phyloP scores from a whole-genome alignment of 2,329 filamentous ascomycete species.

The Cadophora malorum region DNA sequence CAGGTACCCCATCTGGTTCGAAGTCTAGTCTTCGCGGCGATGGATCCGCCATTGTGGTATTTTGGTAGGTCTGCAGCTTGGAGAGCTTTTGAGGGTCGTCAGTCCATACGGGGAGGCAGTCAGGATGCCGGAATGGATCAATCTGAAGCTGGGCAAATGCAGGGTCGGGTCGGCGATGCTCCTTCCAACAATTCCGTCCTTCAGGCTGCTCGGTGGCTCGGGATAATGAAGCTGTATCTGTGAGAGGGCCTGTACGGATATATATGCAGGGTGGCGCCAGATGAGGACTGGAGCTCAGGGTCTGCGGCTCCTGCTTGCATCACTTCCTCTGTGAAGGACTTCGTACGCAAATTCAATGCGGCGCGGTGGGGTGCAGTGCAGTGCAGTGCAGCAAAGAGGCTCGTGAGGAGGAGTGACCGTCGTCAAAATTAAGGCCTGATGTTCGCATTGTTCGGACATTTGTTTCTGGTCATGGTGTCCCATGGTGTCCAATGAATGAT shows the following conservation, averaged over 20 bases:
- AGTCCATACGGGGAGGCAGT: constrained; percentile 36
- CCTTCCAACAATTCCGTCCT: constrained; percentile 18
- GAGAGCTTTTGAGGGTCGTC: constrained; percentile 34
- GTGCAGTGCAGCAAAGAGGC: background rate
- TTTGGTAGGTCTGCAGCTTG: constrained; percentile 27
- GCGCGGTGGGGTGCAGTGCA: background rate
- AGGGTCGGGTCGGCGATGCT: constrained; percentile 18
- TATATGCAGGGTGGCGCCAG: constrained; percentile 19
- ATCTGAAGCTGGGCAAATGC: constrained; percentile 27
- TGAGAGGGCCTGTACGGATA: constrained; percentile 15
- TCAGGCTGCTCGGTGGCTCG: constrained; percentile 37
- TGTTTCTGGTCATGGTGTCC: constrained; percentile 5
- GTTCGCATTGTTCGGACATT: background rate
- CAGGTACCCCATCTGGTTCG: constrained; percentile 31
- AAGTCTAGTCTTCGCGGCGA: constrained; percentile 38
- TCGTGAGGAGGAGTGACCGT: background rate
- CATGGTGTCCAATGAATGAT: constrained; percentile 19
- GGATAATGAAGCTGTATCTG: constrained; percentile 24
- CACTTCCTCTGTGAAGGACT: background rate
- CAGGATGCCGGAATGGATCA: constrained; percentile 20
- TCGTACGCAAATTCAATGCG: background rate
- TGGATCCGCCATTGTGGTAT: constrained; percentile 38
- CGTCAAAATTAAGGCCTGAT: background rate
- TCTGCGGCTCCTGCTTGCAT: constrained; percentile 18
- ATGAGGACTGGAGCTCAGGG: constrained; percentile 8